phyloP scores from a whole-genome alignment of 306 rosid species.

The Coriaria nepalensis region DNA sequence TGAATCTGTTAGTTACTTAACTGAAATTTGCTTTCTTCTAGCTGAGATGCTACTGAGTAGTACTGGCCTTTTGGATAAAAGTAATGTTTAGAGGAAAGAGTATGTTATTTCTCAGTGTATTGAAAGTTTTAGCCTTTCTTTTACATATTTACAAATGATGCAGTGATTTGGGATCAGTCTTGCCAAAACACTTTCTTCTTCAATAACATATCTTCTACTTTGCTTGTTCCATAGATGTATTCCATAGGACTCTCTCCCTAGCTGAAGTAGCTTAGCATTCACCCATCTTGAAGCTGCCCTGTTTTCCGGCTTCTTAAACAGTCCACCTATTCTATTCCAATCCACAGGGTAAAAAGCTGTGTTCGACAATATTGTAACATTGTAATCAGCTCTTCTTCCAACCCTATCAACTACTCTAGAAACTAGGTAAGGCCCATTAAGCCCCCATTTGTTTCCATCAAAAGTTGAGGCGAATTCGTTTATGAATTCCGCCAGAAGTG shows the following conservation, averaged over 20 bases:
- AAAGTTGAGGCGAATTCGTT: conserved; percentile 53
- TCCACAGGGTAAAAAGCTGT: conserved; percentile 52
- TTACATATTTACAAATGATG: conserved; percentile 25
- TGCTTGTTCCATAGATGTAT: conserved; percentile 68
- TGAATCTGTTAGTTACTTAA: no score
- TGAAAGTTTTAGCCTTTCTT: background rate
- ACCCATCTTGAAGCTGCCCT: conserved; percentile 36
- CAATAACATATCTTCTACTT: conserved; percentile 37
- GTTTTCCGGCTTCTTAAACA: conserved; percentile 33
- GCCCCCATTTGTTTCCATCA: conserved; percentile 76
- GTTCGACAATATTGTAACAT: conserved; percentile 36
- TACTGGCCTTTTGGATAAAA: no score
- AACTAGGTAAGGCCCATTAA: conserved; percentile 80
- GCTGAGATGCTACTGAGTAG: no score
- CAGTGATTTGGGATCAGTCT: conserved; percentile 40
- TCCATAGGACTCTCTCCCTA: conserved; percentile 38
- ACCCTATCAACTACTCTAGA: conserved; percentile 51
- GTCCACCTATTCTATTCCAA: conserved; percentile 42
- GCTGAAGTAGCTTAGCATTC: conserved; percentile 32
- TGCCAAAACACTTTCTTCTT: conserved; percentile 56
- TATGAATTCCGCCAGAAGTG: conserved; percentile 54
- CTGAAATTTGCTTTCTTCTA: no score
- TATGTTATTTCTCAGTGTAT: background rate
- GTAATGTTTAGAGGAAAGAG: no score
- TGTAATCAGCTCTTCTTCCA: conserved; percentile 15